phyloP scores from a whole-genome alignment of 2,329 filamentous ascomycete species.

The Colletotrichum paranaense region DNA sequence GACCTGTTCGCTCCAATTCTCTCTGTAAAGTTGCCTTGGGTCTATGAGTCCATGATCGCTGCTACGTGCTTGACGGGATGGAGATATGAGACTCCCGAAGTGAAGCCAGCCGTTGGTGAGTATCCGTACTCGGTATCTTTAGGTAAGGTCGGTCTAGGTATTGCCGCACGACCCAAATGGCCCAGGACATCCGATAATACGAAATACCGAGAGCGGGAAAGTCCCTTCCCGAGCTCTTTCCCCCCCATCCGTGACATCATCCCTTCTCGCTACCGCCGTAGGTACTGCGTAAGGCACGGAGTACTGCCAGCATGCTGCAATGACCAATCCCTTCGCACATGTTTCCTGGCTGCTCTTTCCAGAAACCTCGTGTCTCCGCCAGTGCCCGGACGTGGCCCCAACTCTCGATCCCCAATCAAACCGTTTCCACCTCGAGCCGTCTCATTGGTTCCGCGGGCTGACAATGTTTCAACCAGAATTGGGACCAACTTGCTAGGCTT shows the following conservation, averaged over 20 bases:
- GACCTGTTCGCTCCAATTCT: not conserved
- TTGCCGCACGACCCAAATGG: not conserved
- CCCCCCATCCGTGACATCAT: slow-evolving; percentile 30
- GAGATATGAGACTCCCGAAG: not conserved
- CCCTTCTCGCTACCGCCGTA: not conserved
- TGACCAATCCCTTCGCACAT: slow-evolving; percentile 21
- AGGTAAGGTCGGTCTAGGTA: too few relatives aligned
- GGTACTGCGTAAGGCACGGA: too few relatives aligned
- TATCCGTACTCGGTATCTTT: too few relatives aligned
- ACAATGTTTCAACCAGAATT: slow-evolving; percentile 35
- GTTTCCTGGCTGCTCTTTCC: slow-evolving; percentile 26
- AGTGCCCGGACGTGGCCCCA: slow-evolving; percentile 24
- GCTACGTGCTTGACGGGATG: not conserved
- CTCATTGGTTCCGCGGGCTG: slow-evolving; percentile 22
- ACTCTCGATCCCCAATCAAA: slow-evolving; percentile 30
- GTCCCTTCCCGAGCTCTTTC: not conserved
- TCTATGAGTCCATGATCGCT: not conserved
- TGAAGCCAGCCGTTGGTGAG: too few relatives aligned
- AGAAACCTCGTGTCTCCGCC: slow-evolving; percentile 32
- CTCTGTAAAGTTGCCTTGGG: not conserved
- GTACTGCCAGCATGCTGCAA: too few relatives aligned
- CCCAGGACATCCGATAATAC: slow-evolving; percentile 1
- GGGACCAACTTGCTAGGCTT: slow-evolving; percentile 4
- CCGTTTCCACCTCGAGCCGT: slow-evolving; percentile 26
- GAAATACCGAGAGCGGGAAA: not conserved